A percentile compares a stretch with the other conserved stretches of the same genome.
Conservation (phyloP, 1,139 yeast species). For the Geotrichum histeridarum region DNA sequence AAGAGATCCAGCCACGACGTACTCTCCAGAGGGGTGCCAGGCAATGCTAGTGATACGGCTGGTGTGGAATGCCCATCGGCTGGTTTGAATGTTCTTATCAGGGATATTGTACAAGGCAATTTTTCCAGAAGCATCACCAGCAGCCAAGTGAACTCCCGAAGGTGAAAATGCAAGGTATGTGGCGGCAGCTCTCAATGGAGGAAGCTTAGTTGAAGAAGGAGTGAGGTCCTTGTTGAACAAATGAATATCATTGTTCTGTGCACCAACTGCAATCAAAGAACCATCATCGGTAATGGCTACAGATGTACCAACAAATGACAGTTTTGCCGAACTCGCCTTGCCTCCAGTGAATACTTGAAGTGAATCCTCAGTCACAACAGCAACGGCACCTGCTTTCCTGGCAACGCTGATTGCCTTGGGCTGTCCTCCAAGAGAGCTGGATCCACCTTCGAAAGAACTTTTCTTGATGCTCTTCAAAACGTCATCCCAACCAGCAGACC, state of each 20-base stretch:
- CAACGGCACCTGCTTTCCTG: slow-evolving; percentile 26
- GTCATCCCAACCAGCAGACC: slow-evolving; percentile 87
- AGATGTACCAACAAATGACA: slow-evolving; percentile 22
- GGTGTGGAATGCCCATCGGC: slow-evolving; percentile 95
- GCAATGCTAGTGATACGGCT: slow-evolving; percentile 69
- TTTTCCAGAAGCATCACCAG: slow-evolving; percentile 84
- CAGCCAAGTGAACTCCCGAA: slow-evolving; percentile 62
- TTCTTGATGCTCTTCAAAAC: slow-evolving; percentile 48
- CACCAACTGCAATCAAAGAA: slow-evolving; percentile 32
- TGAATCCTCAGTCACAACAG: slow-evolving; percentile 49
- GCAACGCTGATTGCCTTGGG: slow-evolving; percentile 53
- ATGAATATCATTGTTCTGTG: slow-evolving; percentile 24
- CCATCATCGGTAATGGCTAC: slow-evolving; percentile 39
- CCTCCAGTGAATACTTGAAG: slow-evolving; percentile 37
- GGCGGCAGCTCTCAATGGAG: slow-evolving; percentile 59
- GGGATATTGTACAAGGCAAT: slow-evolving; percentile 59
- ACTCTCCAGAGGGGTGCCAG: slow-evolving; percentile 74
- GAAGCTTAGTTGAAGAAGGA: slow-evolving; percentile 33
- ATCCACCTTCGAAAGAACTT: slow-evolving; percentile 28
- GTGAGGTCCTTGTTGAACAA: slow-evolving; percentile 20
- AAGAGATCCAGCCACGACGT: slow-evolving; percentile 70
- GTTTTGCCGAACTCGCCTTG: slow-evolving; percentile 22
- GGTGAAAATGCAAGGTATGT: slow-evolving; percentile 67
- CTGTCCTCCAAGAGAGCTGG: slow-evolving; percentile 48
- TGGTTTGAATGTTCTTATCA: slow-evolving; percentile 60